These are phyloP conservation scores for Malassezia psittaci DNA, from an alignment of 1,284 basidiomycete species.

Conservation along the genomic window DNA sequence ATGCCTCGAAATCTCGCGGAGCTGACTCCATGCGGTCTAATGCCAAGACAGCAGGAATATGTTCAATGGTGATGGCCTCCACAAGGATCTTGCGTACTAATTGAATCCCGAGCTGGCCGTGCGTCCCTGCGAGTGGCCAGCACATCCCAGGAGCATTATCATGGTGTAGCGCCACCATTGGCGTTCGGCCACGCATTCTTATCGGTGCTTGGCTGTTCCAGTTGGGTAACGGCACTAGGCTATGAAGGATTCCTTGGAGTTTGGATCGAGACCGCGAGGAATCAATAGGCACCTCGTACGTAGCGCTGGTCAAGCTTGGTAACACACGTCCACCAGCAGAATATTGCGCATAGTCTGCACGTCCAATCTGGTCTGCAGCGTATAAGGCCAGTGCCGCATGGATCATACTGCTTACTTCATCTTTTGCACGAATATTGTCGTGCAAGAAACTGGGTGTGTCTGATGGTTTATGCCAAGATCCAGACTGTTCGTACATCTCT, in stretches of 20 bases:
- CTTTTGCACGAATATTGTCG: constrained; percentile 2
- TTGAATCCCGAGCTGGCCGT: constrained; percentile 70
- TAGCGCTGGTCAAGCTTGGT: constrained; percentile 63
- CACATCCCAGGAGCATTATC: constrained; percentile 72
- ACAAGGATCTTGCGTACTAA: constrained; percentile 63
- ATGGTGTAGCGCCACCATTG: constrained; percentile 72
- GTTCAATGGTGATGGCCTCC: constrained; percentile 74
- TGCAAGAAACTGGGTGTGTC: not conserved
- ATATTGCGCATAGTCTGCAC: constrained; percentile 73
- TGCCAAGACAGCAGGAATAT: constrained; percentile 67
- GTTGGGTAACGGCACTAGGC: constrained; percentile 7
- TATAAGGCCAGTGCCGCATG: constrained; percentile 58
- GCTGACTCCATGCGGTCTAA: constrained; percentile 64
- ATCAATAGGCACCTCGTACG: constrained; percentile 49
- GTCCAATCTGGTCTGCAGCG: constrained; percentile 68
- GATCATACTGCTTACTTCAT: constrained; percentile 60
- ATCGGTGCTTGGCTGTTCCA: not conserved
- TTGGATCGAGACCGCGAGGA: not conserved
- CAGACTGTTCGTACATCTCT: constrained; percentile 33
- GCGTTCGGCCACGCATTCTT: constrained; percentile 60
- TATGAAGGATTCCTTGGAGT: constrained; percentile 1
- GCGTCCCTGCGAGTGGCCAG: constrained; percentile 74
- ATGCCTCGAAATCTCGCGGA: constrained; percentile 74
- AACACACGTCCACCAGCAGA: constrained; percentile 71
- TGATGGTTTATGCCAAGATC: constrained; percentile 13